Evolutionary conservation across 2,329 filamentous ascomycete genomes (phyloP).

Genomic region (Botrytis tulipae): DNA sequence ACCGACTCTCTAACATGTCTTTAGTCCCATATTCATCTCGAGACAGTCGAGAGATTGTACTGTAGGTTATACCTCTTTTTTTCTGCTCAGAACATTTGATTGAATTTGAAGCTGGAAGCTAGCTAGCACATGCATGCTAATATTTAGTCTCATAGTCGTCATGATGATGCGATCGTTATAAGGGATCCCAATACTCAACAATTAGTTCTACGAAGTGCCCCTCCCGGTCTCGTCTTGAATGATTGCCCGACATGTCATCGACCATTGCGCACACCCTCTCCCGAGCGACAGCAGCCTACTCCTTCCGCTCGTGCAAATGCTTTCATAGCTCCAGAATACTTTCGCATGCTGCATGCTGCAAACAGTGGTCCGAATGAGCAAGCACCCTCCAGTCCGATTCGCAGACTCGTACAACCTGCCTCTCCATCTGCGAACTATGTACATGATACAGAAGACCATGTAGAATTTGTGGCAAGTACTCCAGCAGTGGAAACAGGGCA

Average conservation of each 20-base stretch:
- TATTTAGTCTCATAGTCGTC: slow-evolving; percentile 59
- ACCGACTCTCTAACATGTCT: slow-evolving; percentile 49
- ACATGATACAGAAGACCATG: slow-evolving; percentile 25
- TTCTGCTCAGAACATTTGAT: too few relatives aligned
- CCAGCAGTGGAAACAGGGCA: slow-evolving; percentile 49
- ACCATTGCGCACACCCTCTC: slow-evolving; percentile 46
- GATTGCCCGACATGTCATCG: slow-evolving; percentile 65
- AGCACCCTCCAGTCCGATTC: slow-evolving; percentile 52
- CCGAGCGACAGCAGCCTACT: slow-evolving; percentile 45
- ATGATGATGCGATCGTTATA: slow-evolving; percentile 88
- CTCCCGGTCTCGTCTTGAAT: slow-evolving; percentile 53
- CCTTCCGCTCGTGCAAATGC: slow-evolving; percentile 44
- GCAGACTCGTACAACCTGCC: slow-evolving; percentile 43
- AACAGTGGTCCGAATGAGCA: slow-evolving; percentile 47
- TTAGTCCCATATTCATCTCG: slow-evolving; percentile 73
- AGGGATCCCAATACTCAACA: slow-evolving; percentile 83
- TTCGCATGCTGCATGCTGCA: slow-evolving; percentile 77
- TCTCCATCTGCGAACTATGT: slow-evolving; percentile 33
- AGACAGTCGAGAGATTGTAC: slow-evolving; percentile 74
- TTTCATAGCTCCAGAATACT: slow-evolving; percentile 90
- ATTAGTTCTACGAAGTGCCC: slow-evolving; percentile 72
- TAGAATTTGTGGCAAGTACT: slow-evolving; percentile 54
- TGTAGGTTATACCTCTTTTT: slow-evolving; percentile 55
- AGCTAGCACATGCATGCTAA: slow-evolving; percentile 24
- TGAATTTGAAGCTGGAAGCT: not conserved